Evolutionary conservation across 169 alveolate species (phyloP).

Genomic region (Condylostoma magnum): DNA sequence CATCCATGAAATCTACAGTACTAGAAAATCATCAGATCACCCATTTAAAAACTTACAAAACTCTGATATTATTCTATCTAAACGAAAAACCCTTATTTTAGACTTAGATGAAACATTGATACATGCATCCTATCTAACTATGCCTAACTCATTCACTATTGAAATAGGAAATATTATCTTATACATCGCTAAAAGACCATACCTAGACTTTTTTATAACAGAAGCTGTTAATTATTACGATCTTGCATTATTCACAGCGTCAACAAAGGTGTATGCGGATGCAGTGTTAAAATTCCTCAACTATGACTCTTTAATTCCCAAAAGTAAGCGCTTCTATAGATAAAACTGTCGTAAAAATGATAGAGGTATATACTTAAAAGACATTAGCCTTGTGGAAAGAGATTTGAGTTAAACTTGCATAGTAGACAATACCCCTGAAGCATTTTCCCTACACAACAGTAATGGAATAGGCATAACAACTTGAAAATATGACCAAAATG

Average conservation of each 20-base stretch:
- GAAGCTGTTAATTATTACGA: slow-evolving; percentile 42
- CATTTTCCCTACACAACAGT: slow-evolving; percentile 72
- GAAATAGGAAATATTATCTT: no score
- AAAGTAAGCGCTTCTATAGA: slow-evolving; percentile 13
- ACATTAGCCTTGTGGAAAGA: slow-evolving; percentile 76
- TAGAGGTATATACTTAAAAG: slow-evolving; percentile 70
- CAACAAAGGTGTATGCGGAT: slow-evolving; percentile 27
- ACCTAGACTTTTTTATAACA: slow-evolving; percentile 31
- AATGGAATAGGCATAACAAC: slow-evolving; percentile 82
- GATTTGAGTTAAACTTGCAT: slow-evolving; percentile 69
- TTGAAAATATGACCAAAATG: slow-evolving; percentile 82
- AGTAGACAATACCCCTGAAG: slow-evolving; percentile 84
- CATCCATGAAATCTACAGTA: no score
- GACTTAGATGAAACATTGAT: slow-evolving; percentile 90
- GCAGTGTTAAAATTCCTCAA: background rate
- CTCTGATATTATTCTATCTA: no score
- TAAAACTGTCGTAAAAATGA: background rate
- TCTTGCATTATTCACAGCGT: slow-evolving; percentile 42
- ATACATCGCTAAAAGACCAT: no score
- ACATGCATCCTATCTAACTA: no score
- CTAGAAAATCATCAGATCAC: no score
- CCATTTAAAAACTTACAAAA: no score
- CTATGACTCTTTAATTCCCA: background rate
- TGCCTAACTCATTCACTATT: no score
- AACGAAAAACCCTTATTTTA: slow-evolving; percentile 77